Percentiles rank a stretch among this genome's conserved stretches.
These are phyloP conservation scores for Auriscalpium microsporum DNA, from an alignment of 768 basidiomycete genomes.

Conservation along the genomic window DNA sequence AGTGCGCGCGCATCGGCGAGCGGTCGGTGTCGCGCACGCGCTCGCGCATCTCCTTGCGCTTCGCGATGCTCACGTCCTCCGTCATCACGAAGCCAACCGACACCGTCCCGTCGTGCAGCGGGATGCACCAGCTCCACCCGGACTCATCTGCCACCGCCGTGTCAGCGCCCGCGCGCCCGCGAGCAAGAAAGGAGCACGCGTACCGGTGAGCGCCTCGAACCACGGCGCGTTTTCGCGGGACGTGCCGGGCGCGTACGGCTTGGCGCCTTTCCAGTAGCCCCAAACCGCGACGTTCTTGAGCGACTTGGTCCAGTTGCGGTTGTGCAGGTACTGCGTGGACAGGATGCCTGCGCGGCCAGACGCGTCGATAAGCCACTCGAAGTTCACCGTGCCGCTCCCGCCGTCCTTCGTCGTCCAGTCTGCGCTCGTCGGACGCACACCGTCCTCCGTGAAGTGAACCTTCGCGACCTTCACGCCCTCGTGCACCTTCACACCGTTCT, in stretches of 20 bases:
- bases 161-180: too few relatives aligned
- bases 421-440: too few relatives aligned
- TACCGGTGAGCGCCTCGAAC: constrained; percentile 60
- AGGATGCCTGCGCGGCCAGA: constrained; percentile 55
- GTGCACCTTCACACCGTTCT: too few relatives aligned
- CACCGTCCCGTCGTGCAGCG: constrained; percentile 37
- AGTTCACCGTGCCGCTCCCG: constrained; percentile 22
- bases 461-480: too few relatives aligned
- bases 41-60: not conserved
- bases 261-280: constrained; percentile 62
- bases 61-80: constrained; percentile 18
- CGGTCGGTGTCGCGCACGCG: not conserved
- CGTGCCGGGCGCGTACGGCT: constrained; percentile 31
- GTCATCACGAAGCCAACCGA: constrained; percentile 49
- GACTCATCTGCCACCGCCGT: constrained; percentile 31
- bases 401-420: constrained; percentile 1
- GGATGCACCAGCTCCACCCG: constrained; percentile 53
- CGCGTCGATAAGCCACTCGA: constrained; percentile 56
- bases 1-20: not conserved
- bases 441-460: too few relatives aligned
- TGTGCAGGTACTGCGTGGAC: constrained; percentile 51
- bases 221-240: constrained; percentile 27
- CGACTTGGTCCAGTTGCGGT: constrained; percentile 49
- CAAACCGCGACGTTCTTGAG: constrained; percentile 59
- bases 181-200: constrained; percentile 5